Evolutionary conservation across 2,329 filamentous ascomycete genomes (phyloP).

Genomic region (Xylaria sp.): DNA sequence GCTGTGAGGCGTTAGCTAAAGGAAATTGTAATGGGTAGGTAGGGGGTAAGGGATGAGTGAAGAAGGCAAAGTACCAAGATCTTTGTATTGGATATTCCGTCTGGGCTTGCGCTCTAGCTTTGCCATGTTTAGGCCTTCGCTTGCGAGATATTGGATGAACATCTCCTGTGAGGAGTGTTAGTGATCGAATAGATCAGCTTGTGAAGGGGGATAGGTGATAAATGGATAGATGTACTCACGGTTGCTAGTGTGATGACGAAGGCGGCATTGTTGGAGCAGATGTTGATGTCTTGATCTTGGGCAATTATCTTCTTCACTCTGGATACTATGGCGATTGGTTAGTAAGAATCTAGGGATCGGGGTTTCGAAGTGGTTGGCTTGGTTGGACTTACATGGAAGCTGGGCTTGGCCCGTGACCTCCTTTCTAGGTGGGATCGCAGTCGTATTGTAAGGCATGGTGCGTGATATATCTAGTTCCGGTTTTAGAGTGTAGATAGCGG

Average conservation of each 20-base stretch:
- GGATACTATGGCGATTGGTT: conserved; percentile 70
- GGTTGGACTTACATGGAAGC: conserved; percentile 76
- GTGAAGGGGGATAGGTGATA: not conserved
- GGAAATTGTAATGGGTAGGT: not conserved
- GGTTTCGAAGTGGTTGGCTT: not conserved
- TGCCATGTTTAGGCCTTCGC: conserved; percentile 86
- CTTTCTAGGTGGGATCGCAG: conserved; percentile 80
- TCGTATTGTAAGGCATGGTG: conserved; percentile 89
- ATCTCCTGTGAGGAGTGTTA: conserved; percentile 72
- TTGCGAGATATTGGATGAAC: conserved; percentile 92
- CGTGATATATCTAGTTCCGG: not conserved
- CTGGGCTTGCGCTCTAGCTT: conserved; percentile 92
- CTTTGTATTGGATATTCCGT: conserved; percentile 94
- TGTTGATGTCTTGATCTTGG: conserved; percentile 83
- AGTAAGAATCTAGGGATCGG: not conserved
- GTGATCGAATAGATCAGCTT: not conserved
- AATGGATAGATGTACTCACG: conserved; percentile 57
- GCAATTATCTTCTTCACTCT: conserved; percentile 96
- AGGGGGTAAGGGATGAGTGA: not conserved
- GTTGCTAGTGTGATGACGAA: conserved; percentile 94
- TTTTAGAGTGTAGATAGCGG: not conserved
- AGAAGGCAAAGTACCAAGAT: conserved; percentile 73
- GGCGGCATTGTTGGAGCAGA: conserved; percentile 92
- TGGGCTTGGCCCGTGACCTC: conserved; percentile 87
- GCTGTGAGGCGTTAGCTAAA: conserved; percentile 61